Evolutionary conservation across 1,284 basidiomycete species (phyloP), one percentile per base, ranked within the genome.

Genomic region (Porodaedalea pini): DNA sequence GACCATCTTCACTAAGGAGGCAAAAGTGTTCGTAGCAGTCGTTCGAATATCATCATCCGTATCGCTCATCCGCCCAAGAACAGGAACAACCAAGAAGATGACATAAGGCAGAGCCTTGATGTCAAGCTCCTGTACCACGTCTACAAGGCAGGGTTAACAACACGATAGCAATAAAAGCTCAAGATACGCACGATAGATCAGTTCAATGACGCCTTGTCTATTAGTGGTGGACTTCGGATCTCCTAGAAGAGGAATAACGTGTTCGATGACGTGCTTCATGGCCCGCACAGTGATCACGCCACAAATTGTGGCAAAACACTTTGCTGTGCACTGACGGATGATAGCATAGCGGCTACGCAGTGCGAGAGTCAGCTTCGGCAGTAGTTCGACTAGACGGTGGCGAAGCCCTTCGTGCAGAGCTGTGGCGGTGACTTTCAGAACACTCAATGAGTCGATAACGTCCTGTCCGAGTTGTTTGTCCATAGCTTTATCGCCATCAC

Each of bases 1-100:
- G 4, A 99, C 94, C 89, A 99, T 96, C 78, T 99, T 98, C 65
- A 99, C 92, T n/a, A 99, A 76, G 2, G 93, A 90, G 0, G 97
- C 97, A 69, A 99, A 99, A 0, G 95, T 97, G 67, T 94, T 94
- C 6, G 97, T 98, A 0, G 97, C 90, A 4, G 94, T 86, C 37
- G 96, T 84, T 19, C 97, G 88, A 48, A 97, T 88, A 61, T 92
- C 87, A 63, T 96, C 93, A 67, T 99, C 89, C 2, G 85, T 70
- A 71, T 99, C 97, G 63, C 94, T 98, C 97, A 99, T 99, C 34
- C 97, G 83, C 6, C 97, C 97, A 7, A 99, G 85, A 3, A 98
- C 84, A 0, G 97, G 97, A 0, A 99, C 95, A 50, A 99, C 86
- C 70, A 99, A 80, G 75, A 99, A 99, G 63, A 99, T 90, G 21